phyloP scores from a whole-genome alignment of 106 monocot genomes.

The Dendrobium officinale region DNA sequence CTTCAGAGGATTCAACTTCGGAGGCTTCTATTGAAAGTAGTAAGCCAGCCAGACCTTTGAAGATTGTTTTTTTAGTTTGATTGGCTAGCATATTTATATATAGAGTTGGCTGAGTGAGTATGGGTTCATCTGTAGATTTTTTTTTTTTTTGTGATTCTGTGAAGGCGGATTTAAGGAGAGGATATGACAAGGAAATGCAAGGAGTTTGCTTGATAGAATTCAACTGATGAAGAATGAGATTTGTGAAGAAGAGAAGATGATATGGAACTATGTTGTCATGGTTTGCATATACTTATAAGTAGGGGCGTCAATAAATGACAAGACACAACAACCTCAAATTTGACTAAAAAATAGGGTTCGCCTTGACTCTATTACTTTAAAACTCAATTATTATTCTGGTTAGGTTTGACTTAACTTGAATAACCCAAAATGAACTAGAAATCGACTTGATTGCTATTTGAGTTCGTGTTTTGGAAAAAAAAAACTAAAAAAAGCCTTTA shows the following conservation, averaged over 20 bases:
- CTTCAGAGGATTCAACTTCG: slow-evolving; percentile 45
- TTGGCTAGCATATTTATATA: background rate
- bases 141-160: background rate
- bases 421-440: no score
- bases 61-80: background rate
- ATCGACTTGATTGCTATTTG: no score
- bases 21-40: slow-evolving; percentile 71
- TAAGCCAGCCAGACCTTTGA: slow-evolving; percentile 5
- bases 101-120: background rate
- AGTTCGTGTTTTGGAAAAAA: no score
- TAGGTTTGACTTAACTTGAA: no score
- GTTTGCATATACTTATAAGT: background rate
- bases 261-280: background rate
- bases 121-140: background rate
- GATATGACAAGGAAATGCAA: background rate
- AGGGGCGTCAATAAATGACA: no score
- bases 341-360: no score
- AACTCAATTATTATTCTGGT: no score
- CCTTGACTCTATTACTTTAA: no score
- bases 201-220: background rate
- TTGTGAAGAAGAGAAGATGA: no score
- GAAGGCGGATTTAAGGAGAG: background rate
- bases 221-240: background rate
- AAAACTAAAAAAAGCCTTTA: no score
- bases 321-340: no score